Evolutionary conservation across 1,284 basidiomycete species (phyloP).

Genomic region (Pholiota adiposa): DNA sequence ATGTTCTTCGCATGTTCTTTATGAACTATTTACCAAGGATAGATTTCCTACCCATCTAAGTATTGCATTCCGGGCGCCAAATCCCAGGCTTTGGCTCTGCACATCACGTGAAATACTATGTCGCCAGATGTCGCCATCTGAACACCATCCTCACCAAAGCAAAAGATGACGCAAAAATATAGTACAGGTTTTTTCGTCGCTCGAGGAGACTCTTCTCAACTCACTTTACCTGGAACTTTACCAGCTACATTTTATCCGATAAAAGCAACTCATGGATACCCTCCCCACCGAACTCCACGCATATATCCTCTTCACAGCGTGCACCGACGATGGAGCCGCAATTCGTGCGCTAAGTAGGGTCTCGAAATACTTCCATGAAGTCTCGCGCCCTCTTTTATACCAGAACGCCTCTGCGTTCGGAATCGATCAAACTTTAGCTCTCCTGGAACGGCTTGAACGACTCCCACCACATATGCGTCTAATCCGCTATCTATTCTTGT

Average conservation of each 20-base stretch:
- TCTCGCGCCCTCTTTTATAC: constrained; percentile 40
- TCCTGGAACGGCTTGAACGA: constrained; percentile 31
- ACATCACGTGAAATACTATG: constrained; percentile 30
- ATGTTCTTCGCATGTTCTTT: no score
- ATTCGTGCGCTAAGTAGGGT: constrained; percentile 38
- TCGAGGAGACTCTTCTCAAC: not conserved
- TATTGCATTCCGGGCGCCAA: no score
- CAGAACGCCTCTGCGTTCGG: constrained; percentile 38
- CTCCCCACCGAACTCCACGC: constrained; percentile 45
- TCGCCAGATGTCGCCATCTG: constrained; percentile 40
- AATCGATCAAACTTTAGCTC: constrained; percentile 24
- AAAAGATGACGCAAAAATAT: constrained; percentile 2
- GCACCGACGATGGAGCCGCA: constrained; percentile 38
- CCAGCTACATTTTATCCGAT: not conserved
- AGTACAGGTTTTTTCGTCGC: not conserved
- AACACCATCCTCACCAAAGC: constrained; percentile 26
- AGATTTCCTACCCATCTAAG: no score
- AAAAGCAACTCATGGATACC: constrained; percentile 29
- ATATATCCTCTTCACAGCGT: constrained; percentile 42
- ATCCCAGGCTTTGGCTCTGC: no score
- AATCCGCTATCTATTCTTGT: constrained; percentile 43
- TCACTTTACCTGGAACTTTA: not conserved
- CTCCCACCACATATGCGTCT: constrained; percentile 33
- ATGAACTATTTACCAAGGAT: no score
- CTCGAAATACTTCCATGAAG: constrained; percentile 39